Base-by-base conservation (phyloP, 1,139 yeast species). In the Diutina rugosa region DNA sequence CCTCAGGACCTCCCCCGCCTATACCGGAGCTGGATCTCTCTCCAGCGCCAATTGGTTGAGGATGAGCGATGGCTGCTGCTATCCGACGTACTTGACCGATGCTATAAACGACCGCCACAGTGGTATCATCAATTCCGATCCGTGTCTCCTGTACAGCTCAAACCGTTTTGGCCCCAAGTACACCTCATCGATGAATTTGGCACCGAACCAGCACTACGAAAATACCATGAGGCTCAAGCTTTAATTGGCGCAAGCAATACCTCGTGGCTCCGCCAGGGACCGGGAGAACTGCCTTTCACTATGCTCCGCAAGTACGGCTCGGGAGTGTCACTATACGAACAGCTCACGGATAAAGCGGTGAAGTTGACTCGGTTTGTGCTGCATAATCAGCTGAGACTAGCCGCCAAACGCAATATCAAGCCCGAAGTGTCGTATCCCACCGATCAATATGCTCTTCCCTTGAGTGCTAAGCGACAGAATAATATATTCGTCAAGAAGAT, bases 371-470 rank as follows among this genome's bases (percentile, higher is more conserved):
- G 9, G 12, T 54, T 54, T 21, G 29, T 29, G 18, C 30, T 6
- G 16, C 6, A 9, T 12, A 29, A 54, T 21, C 51, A 46, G 32
- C 32, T 10, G 6, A 18, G 21, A 21, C 38, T 48, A 5, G 51
- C 16, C 12, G 29, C 7, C 18, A 26, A 28, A n/a, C 51, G 51
- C 1, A 48, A 48, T 7, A 12, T 48, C 41, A 48, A 14, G 12
- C 61, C 74, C 32, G 78, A 74, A 56, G 74, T 70, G 7, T 46
- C 66, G 1, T 73, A 71, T 58, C 70, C 70, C 7, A 67, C 76
- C 2, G 68, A 68, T 46, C 62, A 69, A 45, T 66, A 64, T 55
- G 79, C 76, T 0, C 58, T 61, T 7, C 78, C 79, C 0, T 58
- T 68, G 2, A 70, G 70, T 56, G 68, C 69, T 6, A 60, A 62